These are phyloP conservation scores for Cordyceps militaris DNA, from an alignment of 2,329 filamentous ascomycete genomes.

Conservation along the genomic window DNA sequence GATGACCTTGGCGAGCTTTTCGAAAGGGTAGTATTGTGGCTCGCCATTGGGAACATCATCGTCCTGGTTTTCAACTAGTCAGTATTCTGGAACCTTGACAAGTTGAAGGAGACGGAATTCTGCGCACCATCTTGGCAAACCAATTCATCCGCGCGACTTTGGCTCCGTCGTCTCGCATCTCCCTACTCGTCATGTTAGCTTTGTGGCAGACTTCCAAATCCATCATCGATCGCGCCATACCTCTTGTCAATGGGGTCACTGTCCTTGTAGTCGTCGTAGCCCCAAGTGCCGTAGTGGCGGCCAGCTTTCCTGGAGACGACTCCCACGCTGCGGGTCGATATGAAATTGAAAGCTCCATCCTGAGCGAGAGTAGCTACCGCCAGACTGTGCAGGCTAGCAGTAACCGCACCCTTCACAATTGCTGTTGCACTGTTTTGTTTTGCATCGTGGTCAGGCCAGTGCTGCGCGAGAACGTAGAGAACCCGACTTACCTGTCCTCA, in stretches of 20 bases:
- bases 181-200: neutral
- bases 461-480: neutral
- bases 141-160: slow-evolving; percentile 3
- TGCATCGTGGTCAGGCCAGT: neutral
- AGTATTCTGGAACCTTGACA: neutral
- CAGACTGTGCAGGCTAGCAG: neutral
- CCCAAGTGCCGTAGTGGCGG: slow-evolving; percentile 2
- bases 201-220: neutral
- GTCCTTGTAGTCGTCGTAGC: neutral
- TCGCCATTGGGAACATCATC: neutral
- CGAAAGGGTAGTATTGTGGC: slow-evolving; percentile 1
- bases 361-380: neutral
- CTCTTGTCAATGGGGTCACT: neutral
- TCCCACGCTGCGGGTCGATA: neutral
- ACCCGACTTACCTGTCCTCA: neutral
- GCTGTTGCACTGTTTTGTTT: slow-evolving; percentile 1
- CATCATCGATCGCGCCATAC: neutral
- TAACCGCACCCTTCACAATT: neutral
- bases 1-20: slow-evolving; percentile 1
- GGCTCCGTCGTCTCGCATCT: neutral
- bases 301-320: slow-evolving; percentile 3
- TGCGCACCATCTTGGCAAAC: slow-evolving; percentile 5
- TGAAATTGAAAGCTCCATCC: slow-evolving; percentile 1
- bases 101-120: neutral
- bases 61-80: neutral